Evolutionary conservation across 108 stramenopile genomes (phyloP), one percentile per base, ranked within the genome.

Genomic region (Heterococcus sp.): DNA sequence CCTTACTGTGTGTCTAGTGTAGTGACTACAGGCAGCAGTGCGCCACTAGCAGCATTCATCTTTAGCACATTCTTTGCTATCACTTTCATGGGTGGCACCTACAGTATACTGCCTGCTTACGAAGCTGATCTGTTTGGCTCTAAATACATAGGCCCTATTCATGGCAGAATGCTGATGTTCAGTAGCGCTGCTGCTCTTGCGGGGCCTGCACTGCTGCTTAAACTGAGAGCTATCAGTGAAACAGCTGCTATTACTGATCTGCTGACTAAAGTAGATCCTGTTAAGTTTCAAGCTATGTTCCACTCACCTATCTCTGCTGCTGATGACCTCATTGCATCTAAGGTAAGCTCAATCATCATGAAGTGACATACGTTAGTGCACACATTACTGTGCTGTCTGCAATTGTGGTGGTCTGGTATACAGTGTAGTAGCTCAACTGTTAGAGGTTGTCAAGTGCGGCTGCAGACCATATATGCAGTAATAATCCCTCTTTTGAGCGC

Each of bases 51-150:
- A 26, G 74, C 88, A 37, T 94, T 94, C 84, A 84, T 75, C 35
- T 87, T 83, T 4, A 88, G 90, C 1, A 90, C 91, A 0, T 66
- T 89, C 3, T 37, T 91, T 35, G 89, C 88, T 5, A 91, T 93
- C 73, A 91, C 92, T 0, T 89, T 91, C 75, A 92, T 92, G 84
- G 94, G 94, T 14, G 94, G 92, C 37, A 74, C 84, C 8, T 90
- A 88, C 73, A 85, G 91, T 27, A 83, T 90, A 27, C 84, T 92
- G n/a, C 92, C 94, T 30, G 94, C 93, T 4, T 93, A 93, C 80
- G 91, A 92, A 82, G 87, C 92, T 26, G 93, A 94, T 79, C 73
- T 93, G 29, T 94, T 91, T 73, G 94, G 94, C 32, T 27, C 86
- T 2, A 92, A 92, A 76, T 82, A 92, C 73, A 85, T 92, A 27